phyloP scores from a whole-genome alignment of 176 grass and related monocot species.

The Carex cristatella region DNA sequence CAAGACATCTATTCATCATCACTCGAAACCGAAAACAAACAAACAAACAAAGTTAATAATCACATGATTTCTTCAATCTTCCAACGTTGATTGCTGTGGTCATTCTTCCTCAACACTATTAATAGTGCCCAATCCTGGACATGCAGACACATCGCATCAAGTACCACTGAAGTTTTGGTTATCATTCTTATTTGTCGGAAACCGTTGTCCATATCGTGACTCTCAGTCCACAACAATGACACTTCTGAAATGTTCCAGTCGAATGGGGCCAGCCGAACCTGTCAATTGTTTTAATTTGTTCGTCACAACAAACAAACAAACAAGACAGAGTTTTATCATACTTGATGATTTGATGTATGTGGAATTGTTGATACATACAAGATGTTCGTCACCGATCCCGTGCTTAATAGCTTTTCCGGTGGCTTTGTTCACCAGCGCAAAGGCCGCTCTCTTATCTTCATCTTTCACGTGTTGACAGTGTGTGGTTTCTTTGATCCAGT shows the following conservation, averaged over 20 bases:
- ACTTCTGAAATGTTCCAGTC: background rate
- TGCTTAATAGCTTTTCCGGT: conserved; percentile 74
- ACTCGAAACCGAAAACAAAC: no score
- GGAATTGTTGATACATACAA: conserved; percentile 11
- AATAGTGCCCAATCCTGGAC: no score
- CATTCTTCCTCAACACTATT: no score
- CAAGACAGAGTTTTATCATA: background rate
- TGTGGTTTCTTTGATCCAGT: conserved; percentile 64
- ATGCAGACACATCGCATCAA: no score
- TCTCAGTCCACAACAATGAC: background rate
- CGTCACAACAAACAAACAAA: background rate
- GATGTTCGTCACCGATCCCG: conserved; percentile 44
- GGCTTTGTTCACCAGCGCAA: conserved; percentile 67
- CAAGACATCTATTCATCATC: no score
- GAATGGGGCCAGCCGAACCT: background rate
- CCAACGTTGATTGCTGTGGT: no score
- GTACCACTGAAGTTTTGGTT: background rate
- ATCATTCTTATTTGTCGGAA: background rate
- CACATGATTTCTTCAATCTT: no score
- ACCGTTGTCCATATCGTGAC: background rate
- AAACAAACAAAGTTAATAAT: no score
- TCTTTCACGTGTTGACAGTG: conserved; percentile 51
- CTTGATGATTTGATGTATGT: no score
- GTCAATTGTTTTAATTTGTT: background rate
- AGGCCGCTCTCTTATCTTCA: conserved; percentile 44